Evolutionary conservation across 2,329 filamentous ascomycete genomes (phyloP).

Genomic region (Epicoccum nigrum): DNA sequence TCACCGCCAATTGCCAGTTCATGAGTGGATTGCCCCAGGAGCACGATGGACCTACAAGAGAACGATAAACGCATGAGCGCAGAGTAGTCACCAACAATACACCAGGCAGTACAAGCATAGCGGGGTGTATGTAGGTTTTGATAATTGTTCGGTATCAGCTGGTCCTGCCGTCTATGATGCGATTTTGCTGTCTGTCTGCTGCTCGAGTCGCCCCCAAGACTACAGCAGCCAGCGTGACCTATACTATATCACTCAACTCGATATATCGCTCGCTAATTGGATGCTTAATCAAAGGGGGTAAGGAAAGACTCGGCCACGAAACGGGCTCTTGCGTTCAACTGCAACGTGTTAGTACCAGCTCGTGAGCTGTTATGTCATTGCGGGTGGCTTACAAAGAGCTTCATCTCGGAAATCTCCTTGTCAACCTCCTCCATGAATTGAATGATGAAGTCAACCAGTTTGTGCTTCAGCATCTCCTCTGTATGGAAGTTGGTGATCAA

Average conservation of each 20-base stretch:
- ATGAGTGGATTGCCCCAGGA: too few species aligned
- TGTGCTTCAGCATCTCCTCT: slow-evolving; percentile 98
- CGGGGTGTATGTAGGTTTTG: not conserved
- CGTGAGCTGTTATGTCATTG: not conserved
- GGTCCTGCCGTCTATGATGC: not conserved
- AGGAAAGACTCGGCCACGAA: slow-evolving; percentile 99
- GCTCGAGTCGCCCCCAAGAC: too few species aligned
- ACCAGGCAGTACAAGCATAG: not conserved
- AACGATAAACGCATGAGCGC: too few species aligned
- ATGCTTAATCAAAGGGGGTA: slow-evolving; percentile 65
- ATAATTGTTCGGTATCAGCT: not conserved
- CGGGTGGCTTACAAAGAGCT: slow-evolving; percentile 81
- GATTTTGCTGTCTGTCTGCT: not conserved
- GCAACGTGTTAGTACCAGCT: slow-evolving; percentile 37
- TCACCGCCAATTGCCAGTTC: too few species aligned
- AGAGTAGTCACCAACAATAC: too few species aligned
- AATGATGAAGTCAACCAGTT: slow-evolving; percentile 98
- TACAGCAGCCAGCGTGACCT: not conserved
- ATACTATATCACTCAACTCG: slow-evolving; percentile 1
- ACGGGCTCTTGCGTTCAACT: slow-evolving; percentile 95
- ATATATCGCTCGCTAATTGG: slow-evolving; percentile 16
- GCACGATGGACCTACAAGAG: too few species aligned
- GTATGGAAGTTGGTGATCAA: slow-evolving; percentile 99
- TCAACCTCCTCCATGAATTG: slow-evolving; percentile 99
- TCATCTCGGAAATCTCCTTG: slow-evolving; percentile 99